Evolutionary conservation across 305 asterid genomes (phyloP).

Genomic region (Rubia balearica): DNA sequence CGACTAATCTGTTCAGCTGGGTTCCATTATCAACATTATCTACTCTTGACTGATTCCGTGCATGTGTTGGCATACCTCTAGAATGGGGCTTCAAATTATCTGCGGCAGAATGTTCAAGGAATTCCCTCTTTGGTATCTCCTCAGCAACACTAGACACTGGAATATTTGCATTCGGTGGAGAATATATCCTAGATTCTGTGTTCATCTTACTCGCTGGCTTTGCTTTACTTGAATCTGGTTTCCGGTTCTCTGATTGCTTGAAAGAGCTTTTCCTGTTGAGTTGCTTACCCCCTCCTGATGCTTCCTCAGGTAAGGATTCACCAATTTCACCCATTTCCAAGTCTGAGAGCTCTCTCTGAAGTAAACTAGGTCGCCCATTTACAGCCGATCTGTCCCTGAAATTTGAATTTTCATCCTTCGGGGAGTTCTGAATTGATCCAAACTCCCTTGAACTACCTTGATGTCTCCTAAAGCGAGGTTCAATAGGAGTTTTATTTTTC

Average conservation of each 20-base stretch:
- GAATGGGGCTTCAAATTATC: slow-evolving; percentile 45
- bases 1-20: slow-evolving; percentile 34
- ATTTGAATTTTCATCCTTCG: slow-evolving; percentile 42
- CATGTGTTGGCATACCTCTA: slow-evolving; percentile 37
- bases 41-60: slow-evolving; percentile 37
- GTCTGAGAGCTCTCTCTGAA: slow-evolving; percentile 73
- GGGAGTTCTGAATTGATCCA: slow-evolving; percentile 37
- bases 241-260: slow-evolving; percentile 51
- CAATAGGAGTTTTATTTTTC: slow-evolving; percentile 31
- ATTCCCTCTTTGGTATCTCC: slow-evolving; percentile 46
- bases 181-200: slow-evolving; percentile 40
- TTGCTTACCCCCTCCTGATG: slow-evolving; percentile 40
- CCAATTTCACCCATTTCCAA: slow-evolving; percentile 94
- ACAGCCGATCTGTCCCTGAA: slow-evolving; percentile 33
- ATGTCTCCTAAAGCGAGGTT: slow-evolving; percentile 33
- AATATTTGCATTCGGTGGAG: slow-evolving; percentile 41
- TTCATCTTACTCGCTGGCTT: slow-evolving; percentile 40
- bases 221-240: slow-evolving; percentile 45
- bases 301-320: slow-evolving; percentile 56
- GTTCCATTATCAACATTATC: slow-evolving; percentile 39
- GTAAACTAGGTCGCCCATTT: slow-evolving; percentile 50
- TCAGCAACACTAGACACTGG: slow-evolving; percentile 36
- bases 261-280: slow-evolving; percentile 52
- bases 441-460: slow-evolving; percentile 45
- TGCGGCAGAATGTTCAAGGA: slow-evolving; percentile 36